Evolutionary conservation across 768 basidiomycete genomes (phyloP).

Genomic region (Phylloporus sp.): DNA sequence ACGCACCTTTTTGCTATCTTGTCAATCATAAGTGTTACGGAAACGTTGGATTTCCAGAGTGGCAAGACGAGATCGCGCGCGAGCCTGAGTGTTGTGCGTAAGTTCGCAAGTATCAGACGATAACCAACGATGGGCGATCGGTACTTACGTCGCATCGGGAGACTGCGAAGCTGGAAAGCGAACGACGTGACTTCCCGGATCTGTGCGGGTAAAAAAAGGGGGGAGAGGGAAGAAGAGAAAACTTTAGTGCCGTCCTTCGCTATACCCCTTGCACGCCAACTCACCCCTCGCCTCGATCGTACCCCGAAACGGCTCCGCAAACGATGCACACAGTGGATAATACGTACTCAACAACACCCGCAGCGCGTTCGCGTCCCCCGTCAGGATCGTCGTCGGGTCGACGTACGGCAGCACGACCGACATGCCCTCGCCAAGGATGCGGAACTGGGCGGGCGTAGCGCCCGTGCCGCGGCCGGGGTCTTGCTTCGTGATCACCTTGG

Average conservation of each 20-base stretch:
- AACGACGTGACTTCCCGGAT: conserved; percentile 66
- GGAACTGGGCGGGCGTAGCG: conserved; percentile 60
- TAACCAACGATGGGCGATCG: conserved; percentile 2
- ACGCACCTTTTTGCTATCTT: conserved; percentile 90
- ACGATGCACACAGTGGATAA: conserved; percentile 70
- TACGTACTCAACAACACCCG: conserved; percentile 67
- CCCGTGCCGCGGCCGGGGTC: conserved; percentile 61
- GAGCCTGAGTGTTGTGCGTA: conserved; percentile 39
- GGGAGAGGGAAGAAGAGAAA: too few species aligned
- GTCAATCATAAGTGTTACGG: conserved; percentile 88
- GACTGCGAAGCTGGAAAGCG: conserved; percentile 54
- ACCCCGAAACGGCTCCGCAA: conserved; percentile 55
- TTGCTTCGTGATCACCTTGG: conserved; percentile 89
- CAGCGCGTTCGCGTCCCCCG: conserved; percentile 51
- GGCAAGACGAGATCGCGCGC: conserved; percentile 85
- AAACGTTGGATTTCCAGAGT: conserved; percentile 90
- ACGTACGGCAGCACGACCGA: conserved; percentile 81
- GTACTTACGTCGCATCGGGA: conserved; percentile 56
- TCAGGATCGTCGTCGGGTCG: conserved; percentile 55
- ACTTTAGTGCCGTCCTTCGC: too few species aligned
- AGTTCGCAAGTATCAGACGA: not conserved
- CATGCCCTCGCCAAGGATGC: conserved; percentile 81
- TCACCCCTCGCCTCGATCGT: conserved; percentile 51
- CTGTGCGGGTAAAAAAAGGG: too few species aligned
- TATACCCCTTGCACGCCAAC: too few species aligned